Evolutionary conservation across 208 protist species (phyloP).

Genomic region (Acanthamoeba sp.): DNA sequence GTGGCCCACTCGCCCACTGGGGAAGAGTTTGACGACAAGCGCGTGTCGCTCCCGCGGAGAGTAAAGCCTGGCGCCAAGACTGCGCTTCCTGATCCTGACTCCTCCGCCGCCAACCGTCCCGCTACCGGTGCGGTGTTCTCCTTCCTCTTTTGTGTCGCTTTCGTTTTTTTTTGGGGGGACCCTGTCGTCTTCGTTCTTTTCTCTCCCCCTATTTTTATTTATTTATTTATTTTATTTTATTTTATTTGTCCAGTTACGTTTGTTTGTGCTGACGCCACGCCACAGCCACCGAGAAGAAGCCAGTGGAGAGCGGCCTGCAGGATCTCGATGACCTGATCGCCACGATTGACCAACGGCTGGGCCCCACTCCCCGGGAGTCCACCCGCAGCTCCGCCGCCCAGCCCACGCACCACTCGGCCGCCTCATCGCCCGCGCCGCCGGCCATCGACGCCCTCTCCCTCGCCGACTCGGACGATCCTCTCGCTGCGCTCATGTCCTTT

Average conservation of each 20-base stretch:
- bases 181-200: not conserved
- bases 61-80: constrained; percentile 24
- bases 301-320: constrained; percentile 2
- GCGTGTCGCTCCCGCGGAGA: not conserved
- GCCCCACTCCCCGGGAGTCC: not conserved
- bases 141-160: not conserved
- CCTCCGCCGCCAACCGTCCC: not conserved
- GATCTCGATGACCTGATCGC: constrained; percentile 41
- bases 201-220: not conserved
- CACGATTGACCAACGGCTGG: not conserved
- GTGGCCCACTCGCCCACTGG: not conserved
- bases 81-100: not conserved
- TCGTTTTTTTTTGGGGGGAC: not conserved
- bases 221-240: not conserved
- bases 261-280: too few relatives aligned
- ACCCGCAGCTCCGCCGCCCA: not conserved
- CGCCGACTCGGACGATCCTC: constrained; percentile 8
- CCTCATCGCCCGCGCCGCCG: not conserved
- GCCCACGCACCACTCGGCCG: not conserved
- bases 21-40: constrained; percentile 24
- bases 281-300: not conserved
- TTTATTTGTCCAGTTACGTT: too few relatives aligned
- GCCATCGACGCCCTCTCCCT: not conserved
- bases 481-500: constrained; percentile 24
- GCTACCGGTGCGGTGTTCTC: not conserved